These are phyloP conservation scores for Parafenestella ontariensis DNA, from an alignment of 2,329 filamentous ascomycete species.

Conservation along the genomic window DNA sequence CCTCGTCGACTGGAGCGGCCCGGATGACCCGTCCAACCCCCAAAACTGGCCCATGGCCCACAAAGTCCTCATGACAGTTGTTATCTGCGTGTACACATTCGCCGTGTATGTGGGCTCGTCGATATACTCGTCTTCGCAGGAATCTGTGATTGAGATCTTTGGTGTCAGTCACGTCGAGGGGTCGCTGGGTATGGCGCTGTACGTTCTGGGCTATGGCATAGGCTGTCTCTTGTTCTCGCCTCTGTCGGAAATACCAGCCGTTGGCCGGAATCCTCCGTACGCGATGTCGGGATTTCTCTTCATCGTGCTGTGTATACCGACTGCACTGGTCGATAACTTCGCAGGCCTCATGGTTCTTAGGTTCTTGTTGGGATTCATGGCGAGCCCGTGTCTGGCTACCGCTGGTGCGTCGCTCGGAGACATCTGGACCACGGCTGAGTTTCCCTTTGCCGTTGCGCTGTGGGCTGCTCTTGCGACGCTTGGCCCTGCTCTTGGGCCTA, in stretches of 20 bases:
- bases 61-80: slow-evolving; percentile 41
- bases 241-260: slow-evolving; percentile 68
- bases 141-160: slow-evolving; percentile 60
- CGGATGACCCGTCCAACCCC: slow-evolving; percentile 45
- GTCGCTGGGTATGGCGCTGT: slow-evolving; percentile 65
- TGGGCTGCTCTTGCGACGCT: slow-evolving; percentile 51
- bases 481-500: slow-evolving; percentile 68
- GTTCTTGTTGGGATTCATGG: slow-evolving; percentile 46
- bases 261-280: slow-evolving; percentile 73
- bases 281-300: slow-evolving; percentile 72
- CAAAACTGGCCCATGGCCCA: slow-evolving; percentile 44
- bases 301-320: slow-evolving; percentile 69
- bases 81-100: slow-evolving; percentile 63
- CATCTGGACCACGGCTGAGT: slow-evolving; percentile 48
- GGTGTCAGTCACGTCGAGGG: slow-evolving; percentile 59
- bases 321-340: slow-evolving; percentile 67
- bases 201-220: slow-evolving; percentile 66
- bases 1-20: slow-evolving; percentile 50
- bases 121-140: slow-evolving; percentile 56
- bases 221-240: slow-evolving; percentile 72
- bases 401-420: slow-evolving; percentile 44
- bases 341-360: slow-evolving; percentile 65
- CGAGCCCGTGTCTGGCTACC: slow-evolving; percentile 44
- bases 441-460: slow-evolving; percentile 51
- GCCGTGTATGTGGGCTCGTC: slow-evolving; percentile 62